Conservation (phyloP, 2,329 filamentous ascomycete genomes). For the Alternaria sp. region DNA sequence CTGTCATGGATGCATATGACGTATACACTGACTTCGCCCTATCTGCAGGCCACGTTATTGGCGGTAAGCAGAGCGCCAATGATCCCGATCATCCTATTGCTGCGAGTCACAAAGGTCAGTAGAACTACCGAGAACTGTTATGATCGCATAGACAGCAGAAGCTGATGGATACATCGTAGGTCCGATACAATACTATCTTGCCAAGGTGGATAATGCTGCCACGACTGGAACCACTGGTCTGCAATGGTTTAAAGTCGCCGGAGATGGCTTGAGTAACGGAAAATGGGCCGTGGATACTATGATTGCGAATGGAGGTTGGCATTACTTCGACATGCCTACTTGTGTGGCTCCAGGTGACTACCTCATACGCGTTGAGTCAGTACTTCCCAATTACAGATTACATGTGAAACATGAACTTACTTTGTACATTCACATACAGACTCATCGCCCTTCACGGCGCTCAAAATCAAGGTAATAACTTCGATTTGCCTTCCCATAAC, state of each 20-base stretch:
- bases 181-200: slow-evolving; percentile 32
- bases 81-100: slow-evolving; percentile 60
- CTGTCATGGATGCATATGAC: neutral
- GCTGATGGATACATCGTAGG: slow-evolving; percentile 12
- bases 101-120: slow-evolving; percentile 55
- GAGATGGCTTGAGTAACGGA: slow-evolving; percentile 45
- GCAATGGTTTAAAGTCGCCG: slow-evolving; percentile 50
- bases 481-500: neutral
- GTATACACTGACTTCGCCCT: neutral
- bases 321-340: slow-evolving; percentile 46
- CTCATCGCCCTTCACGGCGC: slow-evolving; percentile 53
- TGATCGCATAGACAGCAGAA: neutral
- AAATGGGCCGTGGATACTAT: slow-evolving; percentile 58
- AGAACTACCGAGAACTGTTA: neutral
- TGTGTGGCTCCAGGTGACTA: slow-evolving; percentile 48
- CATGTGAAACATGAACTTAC: neutral
- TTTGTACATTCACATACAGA: neutral
- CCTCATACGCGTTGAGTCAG: slow-evolving; percentile 38
- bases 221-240: slow-evolving; percentile 43
- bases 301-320: slow-evolving; percentile 55
- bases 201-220: slow-evolving; percentile 48
- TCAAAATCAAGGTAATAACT: slow-evolving; percentile 12
- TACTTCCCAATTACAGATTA: neutral
- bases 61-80: slow-evolving; percentile 58
- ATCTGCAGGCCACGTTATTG: slow-evolving; percentile 41